A percentile compares a stretch with the other conserved stretches of the same genome.
phyloP scores from a whole-genome alignment of 192 early-diverging fungal species.

The Gaertneriomyces semiglobifer region DNA sequence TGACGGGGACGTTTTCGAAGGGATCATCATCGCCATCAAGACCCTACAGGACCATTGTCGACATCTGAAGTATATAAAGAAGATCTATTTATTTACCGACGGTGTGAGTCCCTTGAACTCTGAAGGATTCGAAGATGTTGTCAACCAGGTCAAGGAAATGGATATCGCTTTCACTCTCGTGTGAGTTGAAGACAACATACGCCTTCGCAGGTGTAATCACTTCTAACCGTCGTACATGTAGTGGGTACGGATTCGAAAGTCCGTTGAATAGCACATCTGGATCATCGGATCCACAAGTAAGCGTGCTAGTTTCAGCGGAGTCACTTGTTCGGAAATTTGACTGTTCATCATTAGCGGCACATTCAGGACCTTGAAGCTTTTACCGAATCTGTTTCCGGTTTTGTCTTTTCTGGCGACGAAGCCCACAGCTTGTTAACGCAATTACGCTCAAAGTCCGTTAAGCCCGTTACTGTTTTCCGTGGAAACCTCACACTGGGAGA shows the following conservation, averaged over 20 bases:
- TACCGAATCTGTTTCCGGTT: conserved; percentile 21
- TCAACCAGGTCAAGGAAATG: conserved; percentile 25
- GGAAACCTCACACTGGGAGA: conserved; percentile 56
- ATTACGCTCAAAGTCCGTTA: conserved; percentile 54
- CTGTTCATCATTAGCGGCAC: no score
- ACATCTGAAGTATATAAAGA: conserved; percentile 64
- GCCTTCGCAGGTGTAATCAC: conserved; percentile 5
- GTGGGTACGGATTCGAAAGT: conserved; percentile 39
- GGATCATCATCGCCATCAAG: conserved; percentile 54
- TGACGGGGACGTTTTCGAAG: conserved; percentile 63
- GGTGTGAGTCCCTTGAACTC: conserved; percentile 48
- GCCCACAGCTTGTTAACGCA: conserved; percentile 42
- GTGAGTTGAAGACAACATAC: conserved; percentile 27
- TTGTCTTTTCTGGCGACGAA: conserved; percentile 43
- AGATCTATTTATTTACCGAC: conserved; percentile 65
- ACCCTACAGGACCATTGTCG: conserved; percentile 55
- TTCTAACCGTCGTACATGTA: neutral
- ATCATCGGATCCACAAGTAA: no score
- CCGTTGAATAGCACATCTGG: conserved; percentile 10
- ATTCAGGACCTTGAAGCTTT: conserved; percentile 13
- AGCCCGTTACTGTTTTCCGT: conserved; percentile 52
- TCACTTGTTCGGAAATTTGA: no score
- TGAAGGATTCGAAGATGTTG: conserved; percentile 39
- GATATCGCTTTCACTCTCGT: conserved; percentile 21
- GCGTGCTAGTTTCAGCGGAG: no score